Percentiles rank a stretch among this genome's conserved stretches.
Evolutionary conservation across 192 early-diverging fungal species (phyloP).

Genomic region (Linnemannia hyalina): DNA sequence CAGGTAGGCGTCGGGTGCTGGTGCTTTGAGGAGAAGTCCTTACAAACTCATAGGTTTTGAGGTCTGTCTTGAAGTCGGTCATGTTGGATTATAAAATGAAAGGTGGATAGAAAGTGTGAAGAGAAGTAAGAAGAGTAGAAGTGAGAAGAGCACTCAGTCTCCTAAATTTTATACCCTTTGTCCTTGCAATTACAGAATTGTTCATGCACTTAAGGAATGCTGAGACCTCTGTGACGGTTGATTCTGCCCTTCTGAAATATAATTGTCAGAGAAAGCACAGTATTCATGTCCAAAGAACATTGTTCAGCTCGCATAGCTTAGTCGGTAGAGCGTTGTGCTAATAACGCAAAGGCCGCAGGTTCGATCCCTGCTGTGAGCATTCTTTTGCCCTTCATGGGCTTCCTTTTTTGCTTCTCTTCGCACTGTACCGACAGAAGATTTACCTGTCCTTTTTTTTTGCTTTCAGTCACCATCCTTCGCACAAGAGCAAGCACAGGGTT

Average conservation of each 20-base stretch:
- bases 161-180: too few relatives aligned
- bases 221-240: too few relatives aligned
- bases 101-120: background rate
- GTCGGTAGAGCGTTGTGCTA: conserved; percentile 78
- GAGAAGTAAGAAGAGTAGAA: background rate
- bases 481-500: too few relatives aligned
- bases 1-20: background rate
- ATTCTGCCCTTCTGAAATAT: too few relatives aligned
- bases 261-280: too few relatives aligned
- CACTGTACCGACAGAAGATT: background rate
- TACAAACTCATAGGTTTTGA: conserved; percentile 56
- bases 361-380: conserved; percentile 72
- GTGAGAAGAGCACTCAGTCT: too few relatives aligned
- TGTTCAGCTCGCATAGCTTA: conserved; percentile 64
- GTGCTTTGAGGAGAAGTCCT: background rate
- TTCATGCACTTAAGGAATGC: too few relatives aligned
- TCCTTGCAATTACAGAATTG: too few relatives aligned
- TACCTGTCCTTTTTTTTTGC: background rate
- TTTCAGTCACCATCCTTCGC: background rate
- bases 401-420: background rate
- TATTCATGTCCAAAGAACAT: too few relatives aligned
- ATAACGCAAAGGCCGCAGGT: conserved; percentile 76
- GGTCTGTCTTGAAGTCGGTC: conserved; percentile 48
- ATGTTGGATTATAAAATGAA: conserved; percentile 19
- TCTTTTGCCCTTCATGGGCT: background rate